Percentiles rank a stretch among this genome's conserved stretches.
Conservation (phyloP, 805 yeast genomes). For the Phaffomyces thermotolerans region DNA sequence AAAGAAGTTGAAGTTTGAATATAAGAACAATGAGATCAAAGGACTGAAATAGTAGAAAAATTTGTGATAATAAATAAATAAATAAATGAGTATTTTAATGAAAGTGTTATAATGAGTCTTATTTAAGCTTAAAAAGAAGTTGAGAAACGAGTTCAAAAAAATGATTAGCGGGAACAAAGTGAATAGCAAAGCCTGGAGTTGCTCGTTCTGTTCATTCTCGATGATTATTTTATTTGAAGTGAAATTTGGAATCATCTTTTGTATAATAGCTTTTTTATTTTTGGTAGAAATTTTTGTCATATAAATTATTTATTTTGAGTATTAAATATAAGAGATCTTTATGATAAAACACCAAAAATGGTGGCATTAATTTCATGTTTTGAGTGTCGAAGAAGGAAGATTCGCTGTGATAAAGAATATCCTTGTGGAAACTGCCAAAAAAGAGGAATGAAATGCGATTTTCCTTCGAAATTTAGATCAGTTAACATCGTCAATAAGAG, state of each 20-base stretch:
- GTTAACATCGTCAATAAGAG: conserved; percentile 7
- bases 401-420: conserved; percentile 15
- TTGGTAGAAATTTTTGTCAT: no score
- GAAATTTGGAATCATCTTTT: conserved; percentile 6
- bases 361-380: conserved; percentile 19
- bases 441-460: conserved; percentile 12
- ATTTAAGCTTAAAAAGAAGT: conserved; percentile 3
- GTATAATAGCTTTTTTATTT: no score
- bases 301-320: no score
- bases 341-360: conserved; percentile 6
- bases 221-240: neutral
- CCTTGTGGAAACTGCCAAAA: conserved; percentile 16
- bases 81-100: conserved; percentile 3
- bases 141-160: neutral
- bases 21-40: conserved; percentile 1
- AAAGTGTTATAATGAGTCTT: conserved; percentile 5
- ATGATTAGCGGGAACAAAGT: conserved; percentile 3
- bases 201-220: conserved; percentile 3
- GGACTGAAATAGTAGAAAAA: conserved; percentile 2
- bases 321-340: no score
- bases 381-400: conserved; percentile 23
- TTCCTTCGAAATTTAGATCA: conserved; percentile 21
- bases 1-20: conserved; percentile 6
- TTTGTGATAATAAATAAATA: conserved; percentile 2
- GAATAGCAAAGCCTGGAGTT: conserved; percentile 6